phyloP scores from a whole-genome alignment of 2,329 filamentous ascomycete species.

The Teratosphaeria nubilosa region DNA sequence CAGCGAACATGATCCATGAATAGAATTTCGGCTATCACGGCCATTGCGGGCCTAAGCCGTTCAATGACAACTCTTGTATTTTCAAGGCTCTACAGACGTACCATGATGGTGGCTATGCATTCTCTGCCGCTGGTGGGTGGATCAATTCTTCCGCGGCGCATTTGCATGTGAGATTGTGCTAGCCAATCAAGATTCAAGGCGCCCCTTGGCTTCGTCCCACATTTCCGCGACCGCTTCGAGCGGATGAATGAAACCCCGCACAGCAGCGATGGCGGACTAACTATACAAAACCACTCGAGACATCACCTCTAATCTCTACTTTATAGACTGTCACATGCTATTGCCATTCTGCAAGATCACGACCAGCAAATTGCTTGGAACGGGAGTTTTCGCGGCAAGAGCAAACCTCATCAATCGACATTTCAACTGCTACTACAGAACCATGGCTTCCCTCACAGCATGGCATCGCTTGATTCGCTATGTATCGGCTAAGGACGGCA shows the following conservation, averaged over 20 bases:
- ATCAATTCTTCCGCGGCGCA: background rate
- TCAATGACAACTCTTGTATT: background rate
- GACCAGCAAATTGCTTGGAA: background rate
- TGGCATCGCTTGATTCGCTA: slow-evolving; percentile 62
- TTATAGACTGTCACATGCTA: background rate
- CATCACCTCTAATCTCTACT: background rate
- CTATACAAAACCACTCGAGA: background rate
- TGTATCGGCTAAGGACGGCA: slow-evolving; percentile 55
- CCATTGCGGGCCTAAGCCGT: background rate
- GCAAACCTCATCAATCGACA: slow-evolving; percentile 1
- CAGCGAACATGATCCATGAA: background rate
- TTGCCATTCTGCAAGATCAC: background rate
- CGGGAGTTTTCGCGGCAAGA: too few species aligned
- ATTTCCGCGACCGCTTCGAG: background rate
- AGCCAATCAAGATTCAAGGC: background rate
- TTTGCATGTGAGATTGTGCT: background rate
- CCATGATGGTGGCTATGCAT: background rate
- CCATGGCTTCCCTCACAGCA: slow-evolving; percentile 9
- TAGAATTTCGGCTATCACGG: background rate
- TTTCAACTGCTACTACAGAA: background rate
- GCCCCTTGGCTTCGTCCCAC: background rate
- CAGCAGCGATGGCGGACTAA: background rate
- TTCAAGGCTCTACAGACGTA: background rate
- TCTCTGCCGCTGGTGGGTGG: background rate
- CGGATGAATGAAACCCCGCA: background rate